phyloP scores from a whole-genome alignment of 805 yeast species.

The Kuraishia capsulata region DNA sequence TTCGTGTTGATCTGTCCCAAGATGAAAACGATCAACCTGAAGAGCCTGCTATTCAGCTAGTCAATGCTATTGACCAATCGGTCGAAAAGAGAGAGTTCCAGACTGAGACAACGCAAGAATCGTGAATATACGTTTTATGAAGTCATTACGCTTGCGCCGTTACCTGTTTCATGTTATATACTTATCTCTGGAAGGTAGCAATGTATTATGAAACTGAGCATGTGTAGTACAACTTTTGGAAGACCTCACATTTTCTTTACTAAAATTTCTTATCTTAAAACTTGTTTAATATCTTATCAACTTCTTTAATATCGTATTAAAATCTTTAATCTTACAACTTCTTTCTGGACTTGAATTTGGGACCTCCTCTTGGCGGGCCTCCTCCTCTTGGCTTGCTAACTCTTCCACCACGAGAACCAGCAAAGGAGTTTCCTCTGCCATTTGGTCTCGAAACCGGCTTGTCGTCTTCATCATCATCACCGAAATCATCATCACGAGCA shows the following conservation, averaged over 20 bases:
- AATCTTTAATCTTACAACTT: conserved; percentile 42
- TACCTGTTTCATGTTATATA: too few species aligned
- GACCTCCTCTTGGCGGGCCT: conserved; percentile 24
- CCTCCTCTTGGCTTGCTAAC: conserved; percentile 17
- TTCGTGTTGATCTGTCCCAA: neutral
- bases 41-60: neutral
- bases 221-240: too few species aligned
- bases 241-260: too few species aligned
- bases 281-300: too few species aligned
- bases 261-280: too few species aligned
- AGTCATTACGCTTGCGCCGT: too few species aligned
- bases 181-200: too few species aligned
- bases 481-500: conserved; percentile 43
- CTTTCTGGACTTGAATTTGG: conserved; percentile 49
- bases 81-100: neutral
- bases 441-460: conserved; percentile 11
- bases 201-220: too few species aligned
- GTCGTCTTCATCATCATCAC: conserved; percentile 35
- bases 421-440: conserved; percentile 7
- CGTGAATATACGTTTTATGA: neutral
- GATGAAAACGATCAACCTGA: neutral
- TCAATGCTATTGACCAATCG: neutral
- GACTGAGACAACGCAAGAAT: neutral
- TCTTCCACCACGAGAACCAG: too few species aligned
- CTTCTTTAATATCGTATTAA: too few species aligned